Base-by-base conservation (phyloP, 228 moss, liverwort and hornwort species). In the Sphagnum magellanicum region DNA sequence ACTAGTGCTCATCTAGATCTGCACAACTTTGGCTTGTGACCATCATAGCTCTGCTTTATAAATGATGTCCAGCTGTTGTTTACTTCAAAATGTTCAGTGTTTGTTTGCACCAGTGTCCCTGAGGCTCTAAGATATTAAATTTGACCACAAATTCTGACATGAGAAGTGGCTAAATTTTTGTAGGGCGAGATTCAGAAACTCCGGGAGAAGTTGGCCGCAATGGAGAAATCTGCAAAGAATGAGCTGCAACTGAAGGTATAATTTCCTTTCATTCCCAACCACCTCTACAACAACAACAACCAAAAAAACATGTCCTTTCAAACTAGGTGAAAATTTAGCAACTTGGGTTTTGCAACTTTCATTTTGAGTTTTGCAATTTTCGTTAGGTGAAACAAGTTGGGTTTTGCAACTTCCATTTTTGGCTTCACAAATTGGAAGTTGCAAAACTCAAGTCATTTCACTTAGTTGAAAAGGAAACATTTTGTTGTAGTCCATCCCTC, bases 181-280 rank as follows among this genome's bases (percentile, higher is more conserved):
- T 79, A 98, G 97, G 97, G 97, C 72, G 97, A 98, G 75, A 89
- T 98, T 93, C 97, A 98, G 78, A 91, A 93, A 81, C 85, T 98
- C 59, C 89, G 90, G 71, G 97, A 98, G 65, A 98, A 98, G 81
- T 67, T 98, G 64, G 70, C 76, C 49, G 70, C 85, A 65, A 70
- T 85, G 16, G 97, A 98, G 76, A 90, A 89, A 71, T 88, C 93
- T 59, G 79, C 90, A 48, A 98, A 83, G 74, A 93, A 74, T 48
- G 97, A 98, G 72, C 81, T 87, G 14, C 93, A 93, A 72, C 70
- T 98, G 55, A 98, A 98, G 93, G 97, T 93, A 13, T 66, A 10
- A 8, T 16, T 32, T 64, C 16, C 47, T 8, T 8, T 16, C 10
- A 32, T 64, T 13, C 9, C 11, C 1, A 64, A 8, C 10, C 10